Conservation (phyloP, 2,329 filamentous ascomycete genomes). For the Penicillium sclerotiorum region DNA sequence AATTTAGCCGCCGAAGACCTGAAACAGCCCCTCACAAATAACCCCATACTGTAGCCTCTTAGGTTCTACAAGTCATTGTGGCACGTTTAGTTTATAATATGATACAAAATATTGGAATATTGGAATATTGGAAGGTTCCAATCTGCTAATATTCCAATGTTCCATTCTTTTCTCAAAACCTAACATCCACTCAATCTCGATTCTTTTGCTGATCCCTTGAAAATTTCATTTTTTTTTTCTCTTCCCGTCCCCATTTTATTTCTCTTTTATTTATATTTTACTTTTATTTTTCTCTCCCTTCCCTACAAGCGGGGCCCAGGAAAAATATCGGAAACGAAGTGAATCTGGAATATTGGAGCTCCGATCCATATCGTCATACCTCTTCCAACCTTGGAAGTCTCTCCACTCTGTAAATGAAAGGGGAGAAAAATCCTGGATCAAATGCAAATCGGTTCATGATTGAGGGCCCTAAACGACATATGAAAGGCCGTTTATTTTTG, state of each 20-base stretch:
- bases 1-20: too few relatives aligned
- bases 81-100: too few relatives aligned
- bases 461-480: too few relatives aligned
- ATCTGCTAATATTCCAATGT: too few relatives aligned
- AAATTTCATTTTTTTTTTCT: neutral
- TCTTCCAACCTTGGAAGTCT: conserved; percentile 22
- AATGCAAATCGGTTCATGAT: conserved; percentile 12
- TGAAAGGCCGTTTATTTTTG: too few relatives aligned
- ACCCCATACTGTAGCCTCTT: too few relatives aligned
- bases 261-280: too few relatives aligned
- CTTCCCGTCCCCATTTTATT: too few relatives aligned
- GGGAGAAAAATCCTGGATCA: conserved; percentile 15
- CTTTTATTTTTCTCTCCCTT: neutral
- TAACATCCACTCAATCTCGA: conserved; percentile 18
- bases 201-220: conserved; percentile 8
- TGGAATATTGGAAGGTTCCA: too few relatives aligned
- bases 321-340: neutral
- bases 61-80: too few relatives aligned
- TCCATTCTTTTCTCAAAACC: conserved; percentile 19
- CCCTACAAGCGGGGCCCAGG: neutral
- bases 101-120: too few relatives aligned
- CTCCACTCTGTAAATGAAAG: conserved; percentile 22
- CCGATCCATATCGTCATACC: conserved; percentile 19
- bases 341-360: conserved; percentile 5
- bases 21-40: conserved; percentile 3